Base-by-base conservation (phyloP, 495 filamentous ascomycete genomes). In the Penicillium tannophilum region DNA sequence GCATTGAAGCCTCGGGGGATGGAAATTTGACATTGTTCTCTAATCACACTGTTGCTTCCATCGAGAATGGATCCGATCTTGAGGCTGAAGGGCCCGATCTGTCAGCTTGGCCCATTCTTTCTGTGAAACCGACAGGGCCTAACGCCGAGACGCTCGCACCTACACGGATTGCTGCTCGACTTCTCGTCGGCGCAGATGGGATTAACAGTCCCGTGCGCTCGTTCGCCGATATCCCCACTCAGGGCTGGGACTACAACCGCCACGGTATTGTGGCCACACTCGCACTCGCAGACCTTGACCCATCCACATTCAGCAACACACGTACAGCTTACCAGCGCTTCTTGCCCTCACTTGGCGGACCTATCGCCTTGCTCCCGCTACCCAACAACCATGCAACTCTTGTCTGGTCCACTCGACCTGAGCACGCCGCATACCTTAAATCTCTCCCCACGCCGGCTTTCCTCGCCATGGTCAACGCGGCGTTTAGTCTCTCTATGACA, bases 251-350 rank as follows among this genome's bases (percentile, higher is more conserved):
- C 71, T 99, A 98, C 76, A 82, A 85, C 49, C 83, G 91, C 20
- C 88, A 96, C 70, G 94, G 95, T 17, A 82, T 98, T 9, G 94
- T 99, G 14, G 94, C 94, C 59, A 94, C 92, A 0, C 74, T 99
- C 20, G 79, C 88, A 50, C 78, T 97, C 9, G 80, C 84, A 28
- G 87, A 84, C 1, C 68, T 62, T 47, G 64, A 69, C 16, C 39
- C 62, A 19, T 51, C 68, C 1, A 70, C 72, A 65, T 69, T 69
- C 1, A 52, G 61, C 31, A 80, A 77, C 23, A 73, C 67, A 55
- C 89, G 88, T 61, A 90, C 84, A 49, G 94, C 94, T 28, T 99
- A 96, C 72, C 94, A 99, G 76, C 85, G 94, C 35, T 99, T 99
- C 74, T 82, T 99, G 19, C 94, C 94, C 2, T 88, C 90, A 0